These are phyloP conservation scores for Didymella sp. DNA, from an alignment of 2,329 filamentous ascomycete species.

Conservation along the genomic window DNA sequence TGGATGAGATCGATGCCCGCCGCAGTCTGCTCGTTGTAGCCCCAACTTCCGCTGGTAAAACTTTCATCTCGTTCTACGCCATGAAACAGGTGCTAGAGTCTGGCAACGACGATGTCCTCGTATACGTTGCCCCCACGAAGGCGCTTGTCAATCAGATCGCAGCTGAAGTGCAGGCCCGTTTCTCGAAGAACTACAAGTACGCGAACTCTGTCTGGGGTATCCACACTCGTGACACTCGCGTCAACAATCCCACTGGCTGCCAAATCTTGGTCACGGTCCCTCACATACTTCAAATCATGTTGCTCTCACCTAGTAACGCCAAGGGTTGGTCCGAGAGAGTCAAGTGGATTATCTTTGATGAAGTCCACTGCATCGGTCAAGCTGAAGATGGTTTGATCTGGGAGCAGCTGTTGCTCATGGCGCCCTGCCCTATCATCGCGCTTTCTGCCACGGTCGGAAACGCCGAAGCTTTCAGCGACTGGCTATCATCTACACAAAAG, in stretches of 20 bases:
- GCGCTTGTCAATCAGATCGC: conserved; percentile 85
- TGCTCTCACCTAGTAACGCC: conserved; percentile 69
- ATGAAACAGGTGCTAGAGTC: conserved; percentile 77
- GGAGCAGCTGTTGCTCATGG: conserved; percentile 77
- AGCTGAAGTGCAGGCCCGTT: conserved; percentile 77
- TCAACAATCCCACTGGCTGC: conserved; percentile 75
- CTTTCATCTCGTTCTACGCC: conserved; percentile 83
- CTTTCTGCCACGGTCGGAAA: conserved; percentile 83
- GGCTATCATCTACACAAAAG: conserved; percentile 70
- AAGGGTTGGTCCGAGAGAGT: conserved; percentile 72
- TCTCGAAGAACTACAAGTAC: conserved; percentile 69
- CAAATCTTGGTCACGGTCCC: conserved; percentile 81
- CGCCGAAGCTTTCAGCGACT: conserved; percentile 71
- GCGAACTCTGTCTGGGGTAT: conserved; percentile 77
- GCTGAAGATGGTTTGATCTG: conserved; percentile 77
- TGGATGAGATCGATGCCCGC: conserved; percentile 74
- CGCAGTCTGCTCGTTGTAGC: conserved; percentile 77
- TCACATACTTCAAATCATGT: conserved; percentile 80
- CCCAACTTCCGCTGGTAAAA: conserved; percentile 81
- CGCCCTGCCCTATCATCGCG: conserved; percentile 79
- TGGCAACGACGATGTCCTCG: conserved; percentile 72
- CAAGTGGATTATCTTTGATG: conserved; percentile 81
- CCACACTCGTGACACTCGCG: conserved; percentile 75
- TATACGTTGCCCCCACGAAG: conserved; percentile 83
- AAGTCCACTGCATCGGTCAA: conserved; percentile 81